phyloP scores from a whole-genome alignment of 1,284 basidiomycete species.

The Cryptococcus sp. region DNA sequence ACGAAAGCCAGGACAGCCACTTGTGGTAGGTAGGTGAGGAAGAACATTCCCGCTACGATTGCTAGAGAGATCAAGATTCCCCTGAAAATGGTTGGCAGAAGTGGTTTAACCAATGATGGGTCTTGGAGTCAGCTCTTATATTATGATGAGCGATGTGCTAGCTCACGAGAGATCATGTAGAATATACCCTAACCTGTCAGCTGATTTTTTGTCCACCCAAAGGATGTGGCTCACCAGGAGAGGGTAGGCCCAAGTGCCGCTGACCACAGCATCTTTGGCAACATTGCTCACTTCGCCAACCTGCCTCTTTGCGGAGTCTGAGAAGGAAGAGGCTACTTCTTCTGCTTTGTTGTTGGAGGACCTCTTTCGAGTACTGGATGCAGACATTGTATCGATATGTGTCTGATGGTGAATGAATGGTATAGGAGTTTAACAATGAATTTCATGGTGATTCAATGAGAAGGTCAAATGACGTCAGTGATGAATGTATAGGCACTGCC shows the following conservation, averaged over 20 bases:
- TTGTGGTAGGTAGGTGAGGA: constrained; percentile 66
- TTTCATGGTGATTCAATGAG: too few relatives aligned
- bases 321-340: constrained; percentile 2
- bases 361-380: constrained; percentile 10
- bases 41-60: constrained; percentile 54
- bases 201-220: not conserved
- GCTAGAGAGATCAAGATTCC: constrained; percentile 41
- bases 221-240: constrained; percentile 35
- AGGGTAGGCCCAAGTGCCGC: constrained; percentile 50
- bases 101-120: constrained; percentile 44
- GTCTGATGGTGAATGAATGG: too few relatives aligned
- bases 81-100: constrained; percentile 45
- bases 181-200: constrained; percentile 36
- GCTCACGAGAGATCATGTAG: constrained; percentile 44
- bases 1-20: constrained; percentile 61
- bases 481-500: too few relatives aligned
- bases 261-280: constrained; percentile 42
- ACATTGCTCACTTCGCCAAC: constrained; percentile 28
- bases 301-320: constrained; percentile 31
- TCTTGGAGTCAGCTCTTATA: constrained; percentile 31
- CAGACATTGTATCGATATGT: constrained; percentile 11
- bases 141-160: not conserved
- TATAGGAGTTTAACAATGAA: too few relatives aligned
- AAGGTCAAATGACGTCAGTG: too few relatives aligned
- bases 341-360: constrained; percentile 2